A percentile compares a stretch with the other conserved stretches of the same genome.
These are phyloP conservation scores for Salix exigua DNA, from an alignment of 345 rosid species.

Conservation along the genomic window DNA sequence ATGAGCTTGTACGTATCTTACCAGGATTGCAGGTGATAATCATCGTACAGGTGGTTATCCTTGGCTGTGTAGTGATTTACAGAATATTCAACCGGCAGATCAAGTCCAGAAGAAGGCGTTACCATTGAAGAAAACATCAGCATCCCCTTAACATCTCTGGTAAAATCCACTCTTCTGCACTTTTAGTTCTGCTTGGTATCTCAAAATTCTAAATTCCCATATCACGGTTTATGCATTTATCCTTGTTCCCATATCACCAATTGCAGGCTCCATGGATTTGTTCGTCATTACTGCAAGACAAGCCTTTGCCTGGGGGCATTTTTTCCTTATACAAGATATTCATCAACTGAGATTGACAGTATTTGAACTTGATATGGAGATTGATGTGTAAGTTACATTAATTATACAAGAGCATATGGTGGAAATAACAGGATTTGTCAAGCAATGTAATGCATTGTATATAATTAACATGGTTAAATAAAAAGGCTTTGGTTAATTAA, in stretches of 20 bases:
- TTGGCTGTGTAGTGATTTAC: constrained; percentile 29
- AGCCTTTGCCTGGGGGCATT: background rate
- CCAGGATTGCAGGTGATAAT: constrained; percentile 59
- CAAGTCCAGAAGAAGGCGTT: constrained; percentile 40
- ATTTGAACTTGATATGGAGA: background rate
- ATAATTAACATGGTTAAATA: background rate
- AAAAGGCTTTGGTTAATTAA: background rate
- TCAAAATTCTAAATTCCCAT: background rate
- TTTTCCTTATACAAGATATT: background rate
- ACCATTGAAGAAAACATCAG: constrained; percentile 8
- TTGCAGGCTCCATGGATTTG: background rate
- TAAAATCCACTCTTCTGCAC: background rate
- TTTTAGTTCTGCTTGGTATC: background rate
- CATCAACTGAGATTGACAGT: background rate
- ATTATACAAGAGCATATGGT: background rate
- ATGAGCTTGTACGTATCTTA: constrained; percentile 19
- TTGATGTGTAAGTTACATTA: background rate
- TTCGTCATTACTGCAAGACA: background rate
- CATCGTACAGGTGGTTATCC: constrained; percentile 35
- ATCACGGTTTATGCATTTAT: background rate
- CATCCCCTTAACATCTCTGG: background rate
- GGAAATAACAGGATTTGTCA: background rate
- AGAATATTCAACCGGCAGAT: constrained; percentile 16
- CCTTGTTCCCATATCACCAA: background rate
- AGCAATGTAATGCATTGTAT: background rate